Conservation (phyloP, 2,329 filamentous ascomycete genomes). For the Pyrenophora seminiperda region DNA sequence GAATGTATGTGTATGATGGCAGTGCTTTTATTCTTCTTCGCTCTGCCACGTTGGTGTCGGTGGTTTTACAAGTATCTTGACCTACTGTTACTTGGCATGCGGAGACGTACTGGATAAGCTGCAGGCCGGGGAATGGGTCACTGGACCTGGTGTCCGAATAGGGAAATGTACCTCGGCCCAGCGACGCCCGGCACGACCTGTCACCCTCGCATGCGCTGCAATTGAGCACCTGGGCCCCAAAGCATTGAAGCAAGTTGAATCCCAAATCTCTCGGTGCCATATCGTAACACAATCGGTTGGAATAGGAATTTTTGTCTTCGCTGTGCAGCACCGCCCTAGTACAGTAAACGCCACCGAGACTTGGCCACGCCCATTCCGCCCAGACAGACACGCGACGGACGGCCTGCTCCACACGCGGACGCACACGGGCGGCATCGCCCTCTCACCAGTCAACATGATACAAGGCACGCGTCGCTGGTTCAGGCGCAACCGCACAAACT, state of each 20-base stretch:
- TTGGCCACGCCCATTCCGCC: conserved; percentile 10
- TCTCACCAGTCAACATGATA: conserved; percentile 57
- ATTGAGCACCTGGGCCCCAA: neutral
- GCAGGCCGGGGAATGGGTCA: neutral
- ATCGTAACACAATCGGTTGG: neutral
- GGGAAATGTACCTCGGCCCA: conserved; percentile 25
- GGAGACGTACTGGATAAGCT: neutral
- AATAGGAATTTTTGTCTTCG: neutral
- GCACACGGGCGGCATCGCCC: conserved; percentile 6
- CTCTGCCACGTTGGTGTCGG: too few relatives aligned
- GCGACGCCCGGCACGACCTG: conserved; percentile 10
- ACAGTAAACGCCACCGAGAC: conserved; percentile 13
- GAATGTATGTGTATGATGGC: too few relatives aligned
- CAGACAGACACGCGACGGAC: conserved; percentile 20
- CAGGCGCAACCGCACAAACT: conserved; percentile 84
- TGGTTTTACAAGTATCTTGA: too few relatives aligned
- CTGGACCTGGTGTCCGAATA: conserved; percentile 17
- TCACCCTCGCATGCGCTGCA: conserved; percentile 16
- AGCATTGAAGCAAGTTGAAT: neutral
- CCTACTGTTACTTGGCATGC: neutral
- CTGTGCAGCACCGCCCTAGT: neutral
- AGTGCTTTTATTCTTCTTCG: too few relatives aligned
- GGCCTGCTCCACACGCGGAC: conserved; percentile 14
- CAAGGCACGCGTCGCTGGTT: conserved; percentile 85
- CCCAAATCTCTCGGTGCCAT: neutral